Conservation (phyloP, 148 eudicot genomes). For the Chenopodium suecicum region DNA sequence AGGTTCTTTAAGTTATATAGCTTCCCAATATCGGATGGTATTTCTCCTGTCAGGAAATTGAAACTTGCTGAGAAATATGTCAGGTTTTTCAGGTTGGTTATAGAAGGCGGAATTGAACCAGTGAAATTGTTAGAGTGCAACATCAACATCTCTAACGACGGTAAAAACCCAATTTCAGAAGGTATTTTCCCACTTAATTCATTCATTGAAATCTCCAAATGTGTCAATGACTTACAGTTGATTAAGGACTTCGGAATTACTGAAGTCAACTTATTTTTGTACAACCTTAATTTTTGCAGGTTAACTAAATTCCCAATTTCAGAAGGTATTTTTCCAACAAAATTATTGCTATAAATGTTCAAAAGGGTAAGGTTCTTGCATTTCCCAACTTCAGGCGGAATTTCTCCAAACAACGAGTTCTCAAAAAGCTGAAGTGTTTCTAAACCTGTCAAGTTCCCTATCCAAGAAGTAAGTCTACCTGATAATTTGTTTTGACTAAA, state of each 20-base stretch:
- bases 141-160: slow-evolving; percentile 53
- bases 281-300: slow-evolving; percentile 47
- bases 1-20: slow-evolving; percentile 61
- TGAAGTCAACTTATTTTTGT: slow-evolving; percentile 53
- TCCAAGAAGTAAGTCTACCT: slow-evolving; percentile 51
- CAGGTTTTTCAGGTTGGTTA: slow-evolving; percentile 56
- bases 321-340: slow-evolving; percentile 60
- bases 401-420: slow-evolving; percentile 53
- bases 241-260: slow-evolving; percentile 54
- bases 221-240: slow-evolving; percentile 49
- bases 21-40: slow-evolving; percentile 68
- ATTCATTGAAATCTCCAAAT: slow-evolving; percentile 60
- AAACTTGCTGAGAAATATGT: slow-evolving; percentile 54
- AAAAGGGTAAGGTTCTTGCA: slow-evolving; percentile 53
- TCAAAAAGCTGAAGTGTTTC: slow-evolving; percentile 46
- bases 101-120: slow-evolving; percentile 60
- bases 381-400: slow-evolving; percentile 60
- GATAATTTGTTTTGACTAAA: slow-evolving; percentile 52
- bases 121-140: slow-evolving; percentile 62
- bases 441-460: slow-evolving; percentile 59
- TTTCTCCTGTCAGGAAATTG: slow-evolving; percentile 65
- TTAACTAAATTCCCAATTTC: slow-evolving; percentile 60
- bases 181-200: slow-evolving; percentile 60
- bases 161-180: slow-evolving; percentile 44
- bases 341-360: slow-evolving; percentile 44